Evolutionary conservation across 768 basidiomycete species (phyloP).

Genomic region (Tulasnella sp.): DNA sequence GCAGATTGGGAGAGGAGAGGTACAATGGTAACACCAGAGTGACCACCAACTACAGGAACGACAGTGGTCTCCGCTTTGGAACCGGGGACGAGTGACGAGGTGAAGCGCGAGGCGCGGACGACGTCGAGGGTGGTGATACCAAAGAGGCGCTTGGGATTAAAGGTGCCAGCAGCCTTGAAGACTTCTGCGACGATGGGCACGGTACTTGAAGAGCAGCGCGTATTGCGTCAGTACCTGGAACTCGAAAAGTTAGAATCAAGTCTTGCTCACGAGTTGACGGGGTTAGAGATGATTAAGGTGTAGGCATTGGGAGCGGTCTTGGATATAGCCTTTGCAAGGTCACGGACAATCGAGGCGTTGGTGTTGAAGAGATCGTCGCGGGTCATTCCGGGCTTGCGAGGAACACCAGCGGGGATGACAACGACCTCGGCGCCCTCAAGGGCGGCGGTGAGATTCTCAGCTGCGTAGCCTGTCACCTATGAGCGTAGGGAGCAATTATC

Average conservation of each 20-base stretch:
- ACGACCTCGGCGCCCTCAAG: constrained; percentile 85
- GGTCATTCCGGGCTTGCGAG: constrained; percentile 92
- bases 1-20: constrained; percentile 80
- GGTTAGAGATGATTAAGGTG: constrained; percentile 96
- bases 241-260: constrained; percentile 33
- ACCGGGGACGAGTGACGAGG: constrained; percentile 50
- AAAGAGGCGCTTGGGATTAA: constrained; percentile 79
- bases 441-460: constrained; percentile 81
- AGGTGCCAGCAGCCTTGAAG: constrained; percentile 84
- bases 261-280: constrained; percentile 33
- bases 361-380: constrained; percentile 96
- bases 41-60: constrained; percentile 87
- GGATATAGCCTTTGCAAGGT: constrained; percentile 80
- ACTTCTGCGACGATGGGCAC: constrained; percentile 93
- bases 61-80: constrained; percentile 52
- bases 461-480: constrained; percentile 68
- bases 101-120: constrained; percentile 89
- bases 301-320: constrained; percentile 84
- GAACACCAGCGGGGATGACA: constrained; percentile 98
- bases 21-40: constrained; percentile 95
- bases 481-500: not conserved
- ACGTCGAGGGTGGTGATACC: constrained; percentile 98
- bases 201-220: constrained; percentile 35
- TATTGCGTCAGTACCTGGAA: too few species aligned
- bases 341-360: constrained; percentile 94